Base-by-base conservation (phyloP, 2,329 filamentous ascomycete species). In the Eurotiales sp. region DNA sequence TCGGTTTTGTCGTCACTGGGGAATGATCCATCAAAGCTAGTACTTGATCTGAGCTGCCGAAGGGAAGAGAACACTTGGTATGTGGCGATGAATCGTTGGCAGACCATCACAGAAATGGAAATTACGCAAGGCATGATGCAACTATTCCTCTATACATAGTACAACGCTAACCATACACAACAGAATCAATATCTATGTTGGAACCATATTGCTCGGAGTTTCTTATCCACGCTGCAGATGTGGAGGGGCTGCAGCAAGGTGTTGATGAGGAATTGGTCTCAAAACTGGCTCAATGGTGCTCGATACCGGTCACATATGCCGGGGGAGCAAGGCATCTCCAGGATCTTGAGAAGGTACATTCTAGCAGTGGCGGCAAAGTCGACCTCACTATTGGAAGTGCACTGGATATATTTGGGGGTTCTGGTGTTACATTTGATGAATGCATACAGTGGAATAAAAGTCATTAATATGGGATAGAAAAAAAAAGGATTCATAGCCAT, bases 61-160 rank as follows among this genome's bases (percentile, higher is more conserved):
- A 79, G 85, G 53, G 85, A 84, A 54, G 87, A 79, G 32, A 77
- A 85, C 51, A 85, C 76, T 34, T 99, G 93, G 93, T 90, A 88
- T 63, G 93, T 99, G n/a, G 92, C 93, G 50, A 99, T 95, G 86
- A 89, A 99, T 71, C 95, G 95, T 70, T 99, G 93, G 93, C 93
- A 97, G 77, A 96, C 90, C 1, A 86, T 97, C 51, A 97, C 93
- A 1, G 89, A 96, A 63, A 95, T 96, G 84, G 90, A 96, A 67
- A 84, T 99, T 58, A 92, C 86, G 57, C 77, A 88, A 78, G 88
- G 92, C 91, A 72, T 51, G 71, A n/a, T n/a, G n/a, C n/a, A n/a
- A n/a, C n/a, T 46, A n/a, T 11, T 39, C 50, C 14, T n/a, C n/a
- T n/a, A n/a, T n/a, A n/a, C n/a, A n/a, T n/a, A n/a, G n/a, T n/a